Percentiles rank a stretch among this genome's conserved stretches.
These are phyloP conservation scores for Globisporangium cylindrosporum DNA, from an alignment of 352 stramenopile genomes.

Conservation along the genomic window DNA sequence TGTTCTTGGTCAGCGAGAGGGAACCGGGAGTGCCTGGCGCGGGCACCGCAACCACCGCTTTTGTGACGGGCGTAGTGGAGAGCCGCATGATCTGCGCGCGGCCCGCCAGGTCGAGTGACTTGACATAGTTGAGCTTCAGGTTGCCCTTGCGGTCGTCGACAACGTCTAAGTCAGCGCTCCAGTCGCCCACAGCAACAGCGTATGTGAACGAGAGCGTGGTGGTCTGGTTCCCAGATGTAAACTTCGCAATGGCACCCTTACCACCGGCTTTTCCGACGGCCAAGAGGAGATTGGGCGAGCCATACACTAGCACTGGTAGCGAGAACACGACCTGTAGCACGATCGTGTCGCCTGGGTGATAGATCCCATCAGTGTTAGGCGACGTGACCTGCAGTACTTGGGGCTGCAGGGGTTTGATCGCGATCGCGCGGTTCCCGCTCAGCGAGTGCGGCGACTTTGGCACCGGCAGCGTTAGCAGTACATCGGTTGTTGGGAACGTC, in stretches of 20 bases:
- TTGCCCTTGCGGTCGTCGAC: constrained; percentile 44
- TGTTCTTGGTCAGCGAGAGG: constrained; percentile 34
- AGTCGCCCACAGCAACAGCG: constrained; percentile 36
- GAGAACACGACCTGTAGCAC: constrained; percentile 58
- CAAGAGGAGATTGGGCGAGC: constrained; percentile 39
- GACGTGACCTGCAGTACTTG: constrained; percentile 37
- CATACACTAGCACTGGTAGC: constrained; percentile 58
- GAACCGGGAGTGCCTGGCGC: constrained; percentile 45
- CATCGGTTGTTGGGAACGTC: constrained; percentile 48
- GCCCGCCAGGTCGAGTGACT: constrained; percentile 32
- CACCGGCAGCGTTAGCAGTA: constrained; percentile 38
- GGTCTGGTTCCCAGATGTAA: constrained; percentile 38
- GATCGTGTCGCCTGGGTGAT: constrained; percentile 56
- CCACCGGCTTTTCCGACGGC: constrained; percentile 17
- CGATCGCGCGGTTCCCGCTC: constrained; percentile 41
- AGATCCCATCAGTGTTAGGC: constrained; percentile 35
- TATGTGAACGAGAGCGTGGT: constrained; percentile 53
- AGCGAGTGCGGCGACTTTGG: constrained; percentile 42
- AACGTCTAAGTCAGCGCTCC: constrained; percentile 35
- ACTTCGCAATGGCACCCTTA: constrained; percentile 21
- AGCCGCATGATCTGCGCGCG: constrained; percentile 45
- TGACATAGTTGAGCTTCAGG: constrained; percentile 42
- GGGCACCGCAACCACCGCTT: constrained; percentile 37
- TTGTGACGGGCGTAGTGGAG: constrained; percentile 42
- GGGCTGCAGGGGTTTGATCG: constrained; percentile 54